Conservation (phyloP, 257 asterid species). For the Rehmannia glutinosa region DNA sequence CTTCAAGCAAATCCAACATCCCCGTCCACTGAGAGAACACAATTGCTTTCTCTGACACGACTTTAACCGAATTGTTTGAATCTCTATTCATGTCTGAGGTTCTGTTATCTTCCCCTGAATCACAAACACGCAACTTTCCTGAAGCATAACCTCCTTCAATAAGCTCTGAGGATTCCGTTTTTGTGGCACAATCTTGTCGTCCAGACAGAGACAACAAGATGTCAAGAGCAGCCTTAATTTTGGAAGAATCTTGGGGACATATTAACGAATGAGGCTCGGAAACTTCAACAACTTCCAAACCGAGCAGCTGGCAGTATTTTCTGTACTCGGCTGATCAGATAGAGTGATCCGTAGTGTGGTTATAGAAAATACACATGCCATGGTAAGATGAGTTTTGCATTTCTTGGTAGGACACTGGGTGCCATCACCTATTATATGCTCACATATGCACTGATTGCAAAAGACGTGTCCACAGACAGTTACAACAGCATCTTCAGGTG, state of each 20-base stretch:
- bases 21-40: slow-evolving; percentile 99
- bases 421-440: slow-evolving; percentile 79
- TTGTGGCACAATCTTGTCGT: slow-evolving; percentile 27
- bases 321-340: slow-evolving; percentile 39
- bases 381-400: slow-evolving; percentile 62
- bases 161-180: slow-evolving; percentile 23
- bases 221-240: slow-evolving; percentile 81
- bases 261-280: slow-evolving; percentile 33
- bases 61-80: slow-evolving; percentile 23
- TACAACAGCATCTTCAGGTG: slow-evolving; percentile 95
- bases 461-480: slow-evolving; percentile 90
- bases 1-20: slow-evolving; percentile 96
- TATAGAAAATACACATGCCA: slow-evolving; percentile 55
- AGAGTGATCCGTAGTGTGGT: slow-evolving; percentile 52
- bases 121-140: slow-evolving; percentile 24
- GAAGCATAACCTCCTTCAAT: slow-evolving; percentile 20
- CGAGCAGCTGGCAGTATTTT: slow-evolving; percentile 31
- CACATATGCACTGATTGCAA: slow-evolving; percentile 92
- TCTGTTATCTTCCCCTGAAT: slow-evolving; percentile 17
- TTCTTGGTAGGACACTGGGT: slow-evolving; percentile 70
- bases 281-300: slow-evolving; percentile 30
- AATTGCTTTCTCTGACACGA: slow-evolving; percentile 77
- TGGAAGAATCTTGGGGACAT: slow-evolving; percentile 67
- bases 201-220: slow-evolving; percentile 57
- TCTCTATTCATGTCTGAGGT: slow-evolving; percentile 15